Evolutionary conservation across 805 yeast species (phyloP).

Genomic region (Tanozyma kutaoensis): DNA sequence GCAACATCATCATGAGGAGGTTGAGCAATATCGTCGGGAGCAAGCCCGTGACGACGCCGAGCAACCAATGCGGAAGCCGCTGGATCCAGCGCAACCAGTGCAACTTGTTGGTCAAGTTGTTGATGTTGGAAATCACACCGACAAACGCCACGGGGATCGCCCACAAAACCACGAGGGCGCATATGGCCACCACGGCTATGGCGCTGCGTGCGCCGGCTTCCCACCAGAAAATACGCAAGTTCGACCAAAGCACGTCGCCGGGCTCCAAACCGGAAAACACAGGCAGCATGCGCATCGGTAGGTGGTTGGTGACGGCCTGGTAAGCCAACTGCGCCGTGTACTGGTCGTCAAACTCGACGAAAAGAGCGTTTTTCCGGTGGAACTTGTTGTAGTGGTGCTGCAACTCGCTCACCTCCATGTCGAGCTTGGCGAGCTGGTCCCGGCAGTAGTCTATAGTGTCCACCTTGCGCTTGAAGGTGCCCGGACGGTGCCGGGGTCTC

Average conservation of each 20-base stretch:
- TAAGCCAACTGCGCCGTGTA: conserved; percentile 62
- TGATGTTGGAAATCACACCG: conserved; percentile 59
- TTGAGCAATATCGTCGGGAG: conserved; percentile 58
- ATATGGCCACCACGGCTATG: conserved; percentile 38
- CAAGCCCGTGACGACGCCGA: conserved; percentile 57
- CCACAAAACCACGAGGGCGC: conserved; percentile 53
- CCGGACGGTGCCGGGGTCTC: conserved; percentile 44
- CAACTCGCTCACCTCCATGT: conserved; percentile 40
- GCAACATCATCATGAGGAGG: conserved; percentile 51
- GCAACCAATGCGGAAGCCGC: conserved; percentile 35
- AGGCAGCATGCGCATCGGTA: conserved; percentile 51
- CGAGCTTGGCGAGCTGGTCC: conserved; percentile 42
- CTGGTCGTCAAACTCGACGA: conserved; percentile 69
- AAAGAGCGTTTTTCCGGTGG: conserved; percentile 65
- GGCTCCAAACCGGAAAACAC: conserved; percentile 53
- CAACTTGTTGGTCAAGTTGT: conserved; percentile 46
- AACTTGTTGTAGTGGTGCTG: conserved; percentile 35
- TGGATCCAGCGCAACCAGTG: conserved; percentile 36
- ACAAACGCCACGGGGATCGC: conserved; percentile 70
- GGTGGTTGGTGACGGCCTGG: conserved; percentile 51
- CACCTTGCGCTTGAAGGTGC: conserved; percentile 31
- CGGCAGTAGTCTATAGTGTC: conserved; percentile 49
- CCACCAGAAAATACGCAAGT: conserved; percentile 73
- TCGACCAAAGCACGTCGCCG: conserved; percentile 51
- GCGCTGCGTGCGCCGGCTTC: conserved; percentile 46